Evolutionary conservation across 441 rosid species (phyloP), one percentile per base, ranked within the genome.

Genomic region (Populus hybrid): DNA sequence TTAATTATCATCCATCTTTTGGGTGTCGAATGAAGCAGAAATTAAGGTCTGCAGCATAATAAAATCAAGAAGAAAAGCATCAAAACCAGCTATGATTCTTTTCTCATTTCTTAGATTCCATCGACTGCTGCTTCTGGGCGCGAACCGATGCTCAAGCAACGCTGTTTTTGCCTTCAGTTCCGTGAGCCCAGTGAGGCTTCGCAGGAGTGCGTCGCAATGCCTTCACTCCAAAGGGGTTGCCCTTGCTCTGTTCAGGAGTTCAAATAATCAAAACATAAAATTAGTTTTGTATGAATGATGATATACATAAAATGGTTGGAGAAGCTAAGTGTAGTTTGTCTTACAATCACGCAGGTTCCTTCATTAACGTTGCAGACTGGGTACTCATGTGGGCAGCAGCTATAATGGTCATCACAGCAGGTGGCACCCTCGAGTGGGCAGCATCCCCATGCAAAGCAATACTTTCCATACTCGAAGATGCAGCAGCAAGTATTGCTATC

Each of bases 361-460:
- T 83, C 78, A 0, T 77, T 32, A 66, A 91, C 3, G 69, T 93
- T 84, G 80, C 99, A 95, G 82, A 95, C 26, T 0, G 99, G 99
- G 79, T 88, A 92, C 32, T 93, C 96, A 21, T 85, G 90, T 2
- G 99, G 99, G 86, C 99, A 95, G 84, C 99, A 95, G 69, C 97
- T 92, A 30, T 85, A 83, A 74, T 87, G 84, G 72, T 95, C 97
- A 0, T 91, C 98, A 35, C 99, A 95, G 85, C 99, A 95, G 72
- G 93, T 89, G 71, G 98, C 99, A 6, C 89, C 84, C 82, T 92
- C 99, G 1, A 90, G 89, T 0, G 98, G 95, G 86, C 99, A 95
- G 88, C 99, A 95, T 79, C 98, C 99, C 98, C 99, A 95, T 35
- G 84, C 85, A 26, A 91, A 91, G 85, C 99, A 93, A 78, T 81